phyloP scores from a whole-genome alignment of 2,329 filamentous ascomycete genomes.

The Fusarium floridanum region DNA sequence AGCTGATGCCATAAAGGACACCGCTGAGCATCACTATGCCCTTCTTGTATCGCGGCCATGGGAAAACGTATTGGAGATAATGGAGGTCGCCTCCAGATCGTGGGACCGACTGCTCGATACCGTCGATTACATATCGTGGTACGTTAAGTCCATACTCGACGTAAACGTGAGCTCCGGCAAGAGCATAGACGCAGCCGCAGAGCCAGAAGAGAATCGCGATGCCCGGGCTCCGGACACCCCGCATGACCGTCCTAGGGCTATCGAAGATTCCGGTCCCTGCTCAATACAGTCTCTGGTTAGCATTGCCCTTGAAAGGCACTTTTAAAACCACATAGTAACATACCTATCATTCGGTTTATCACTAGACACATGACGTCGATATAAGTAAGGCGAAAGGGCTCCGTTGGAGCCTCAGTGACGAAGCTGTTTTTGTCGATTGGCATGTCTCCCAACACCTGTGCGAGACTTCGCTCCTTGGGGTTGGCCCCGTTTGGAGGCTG shows the following conservation, averaged over 20 bases:
- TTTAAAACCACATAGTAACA: neutral
- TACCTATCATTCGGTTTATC: neutral
- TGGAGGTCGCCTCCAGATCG: neutral
- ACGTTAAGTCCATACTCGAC: neutral
- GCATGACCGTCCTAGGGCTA: neutral
- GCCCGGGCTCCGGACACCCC: neutral
- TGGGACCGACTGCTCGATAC: neutral
- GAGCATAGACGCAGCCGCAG: neutral
- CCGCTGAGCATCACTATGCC: neutral
- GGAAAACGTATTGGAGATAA: neutral
- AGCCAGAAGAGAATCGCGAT: neutral
- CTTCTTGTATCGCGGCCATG: neutral
- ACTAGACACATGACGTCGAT: neutral
- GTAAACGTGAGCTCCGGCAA: neutral
- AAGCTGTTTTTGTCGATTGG: neutral
- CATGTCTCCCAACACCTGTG: rapidly evolving
- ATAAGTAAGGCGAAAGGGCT: neutral
- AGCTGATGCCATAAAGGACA: neutral
- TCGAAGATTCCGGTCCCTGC: neutral
- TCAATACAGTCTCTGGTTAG: neutral
- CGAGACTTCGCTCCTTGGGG: neutral
- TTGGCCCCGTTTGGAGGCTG: neutral
- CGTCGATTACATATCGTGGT: neutral
- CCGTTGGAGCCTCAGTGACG: neutral
- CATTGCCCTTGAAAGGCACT: neutral